Base-by-base conservation (phyloP, 2,329 filamentous ascomycete genomes). In the Zymoseptoria pseudotritici region DNA sequence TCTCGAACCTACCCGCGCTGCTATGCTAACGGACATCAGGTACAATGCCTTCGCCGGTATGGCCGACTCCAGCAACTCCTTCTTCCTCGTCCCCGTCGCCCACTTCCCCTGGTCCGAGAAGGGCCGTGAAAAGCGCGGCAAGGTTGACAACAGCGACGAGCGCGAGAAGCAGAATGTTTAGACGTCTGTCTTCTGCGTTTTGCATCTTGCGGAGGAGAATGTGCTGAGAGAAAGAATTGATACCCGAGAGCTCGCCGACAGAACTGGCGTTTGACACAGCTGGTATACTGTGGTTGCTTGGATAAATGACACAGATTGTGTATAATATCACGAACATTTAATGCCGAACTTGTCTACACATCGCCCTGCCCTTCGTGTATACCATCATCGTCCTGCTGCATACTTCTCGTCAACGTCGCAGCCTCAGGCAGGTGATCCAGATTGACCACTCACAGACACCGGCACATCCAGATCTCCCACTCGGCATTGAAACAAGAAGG, bases 71-170 rank as follows among this genome's bases (percentile, higher is more conserved):
- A 77, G 74, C 61, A 82, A 83, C 74, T 80, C 90, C 80, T 96
- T 96, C 86, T 94, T 96, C 81, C 82, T 94, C 75, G 85, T 96
- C 63, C 93, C 92, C 56, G 91, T 97, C 54, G 87, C 89, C 69
- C 91, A 96, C 81, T 95, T 97, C 82, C 93, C 92, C 57, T 97
- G 93, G 93, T 93, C 89, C 46, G 87, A 89, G 69, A 88, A 88
- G 77, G 89, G 85, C 57, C 83, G 83, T 63, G 82, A 85, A 74
- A 74, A 73, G 62, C 83, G 86, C 62, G 73, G 61, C 31, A 75
- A 76, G 69, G 73, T 75, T 53, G 72, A 79, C 72, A 80, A 80
- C 74, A 70, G 67, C 55, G 69, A 66, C 31, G 72, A 70, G 26
- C 73, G 74, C 56, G 68, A 65, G 36, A 71, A 56, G 31, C 65